phyloP scores from a whole-genome alignment of 305 asterid species.

The Solanum hybrid region DNA sequence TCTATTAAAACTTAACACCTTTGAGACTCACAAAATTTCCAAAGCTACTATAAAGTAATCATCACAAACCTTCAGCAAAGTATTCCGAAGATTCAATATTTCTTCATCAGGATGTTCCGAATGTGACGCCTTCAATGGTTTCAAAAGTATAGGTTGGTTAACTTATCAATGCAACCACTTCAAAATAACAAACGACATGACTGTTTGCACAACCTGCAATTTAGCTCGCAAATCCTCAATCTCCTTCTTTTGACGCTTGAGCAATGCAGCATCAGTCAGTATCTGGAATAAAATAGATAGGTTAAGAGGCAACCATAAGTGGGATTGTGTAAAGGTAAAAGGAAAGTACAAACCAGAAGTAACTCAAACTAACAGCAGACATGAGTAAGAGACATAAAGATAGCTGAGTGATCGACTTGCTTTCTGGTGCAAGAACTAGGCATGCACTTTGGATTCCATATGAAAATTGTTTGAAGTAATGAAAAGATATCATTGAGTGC shows the following conservation, averaged over 20 bases:
- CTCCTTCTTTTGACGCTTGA: conserved; percentile 95
- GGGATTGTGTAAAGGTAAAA: background rate
- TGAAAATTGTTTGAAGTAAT: background rate
- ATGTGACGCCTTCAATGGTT: conserved; percentile 54
- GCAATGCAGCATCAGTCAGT: conserved; percentile 93
- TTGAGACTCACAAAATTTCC: conserved; percentile 5
- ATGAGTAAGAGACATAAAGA: background rate
- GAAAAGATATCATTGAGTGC: conserved; percentile 8
- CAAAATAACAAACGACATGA: conserved; percentile 7
- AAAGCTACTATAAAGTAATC: conserved; percentile 12
- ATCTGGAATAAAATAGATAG: conserved; percentile 37
- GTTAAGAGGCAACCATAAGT: background rate
- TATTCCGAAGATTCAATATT: conserved; percentile 74
- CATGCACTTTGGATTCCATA: background rate
- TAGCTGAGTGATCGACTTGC: background rate
- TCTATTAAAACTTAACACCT: conserved; percentile 30
- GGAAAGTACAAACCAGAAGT: background rate
- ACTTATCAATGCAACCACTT: conserved; percentile 4
- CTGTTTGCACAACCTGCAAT: conserved; percentile 45
- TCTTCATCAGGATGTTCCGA: conserved; percentile 89
- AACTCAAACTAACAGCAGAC: background rate
- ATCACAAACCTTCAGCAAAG: conserved; percentile 64
- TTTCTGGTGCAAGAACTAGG: background rate
- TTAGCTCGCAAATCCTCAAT: conserved; percentile 90
- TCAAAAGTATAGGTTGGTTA: conserved; percentile 23